These are phyloP conservation scores for Carpinus viminea DNA, from an alignment of 306 rosid genomes.

Conservation along the genomic window DNA sequence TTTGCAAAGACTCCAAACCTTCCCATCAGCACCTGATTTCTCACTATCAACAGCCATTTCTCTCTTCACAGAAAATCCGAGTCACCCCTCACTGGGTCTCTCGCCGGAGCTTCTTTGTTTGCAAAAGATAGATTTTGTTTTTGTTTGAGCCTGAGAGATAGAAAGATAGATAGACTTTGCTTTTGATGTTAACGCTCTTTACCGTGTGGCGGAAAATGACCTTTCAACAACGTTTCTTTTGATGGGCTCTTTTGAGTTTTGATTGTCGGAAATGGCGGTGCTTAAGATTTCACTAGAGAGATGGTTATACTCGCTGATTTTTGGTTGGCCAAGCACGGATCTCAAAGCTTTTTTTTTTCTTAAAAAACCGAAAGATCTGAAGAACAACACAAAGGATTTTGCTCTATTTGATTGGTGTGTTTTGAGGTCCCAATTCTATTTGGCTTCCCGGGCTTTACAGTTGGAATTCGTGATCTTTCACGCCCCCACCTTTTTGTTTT, in stretches of 20 bases:
- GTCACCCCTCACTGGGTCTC: slow-evolving; percentile 13
- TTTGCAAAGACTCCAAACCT: slow-evolving; percentile 65
- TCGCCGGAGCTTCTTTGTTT: slow-evolving; percentile 9
- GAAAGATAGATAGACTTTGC: slow-evolving; percentile 15
- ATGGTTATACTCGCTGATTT: background rate
- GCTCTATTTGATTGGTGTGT: slow-evolving; percentile 33
- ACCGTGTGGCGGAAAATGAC: slow-evolving; percentile 46
- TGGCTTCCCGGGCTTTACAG: slow-evolving; percentile 42
- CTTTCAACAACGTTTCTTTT: slow-evolving; percentile 33
- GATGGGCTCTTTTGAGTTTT: slow-evolving; percentile 16
- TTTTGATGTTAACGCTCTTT: slow-evolving; percentile 34
- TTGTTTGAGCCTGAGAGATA: slow-evolving; percentile 23
- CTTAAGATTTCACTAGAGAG: slow-evolving; percentile 15
- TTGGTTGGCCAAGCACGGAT: slow-evolving; percentile 38
- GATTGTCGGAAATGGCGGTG: slow-evolving; percentile 46
- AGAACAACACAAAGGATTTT: background rate
- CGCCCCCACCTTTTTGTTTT: background rate
- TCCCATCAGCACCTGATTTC: slow-evolving; percentile 60
- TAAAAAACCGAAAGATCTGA: no score
- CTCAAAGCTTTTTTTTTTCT: slow-evolving; percentile 16
- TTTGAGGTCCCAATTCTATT: slow-evolving; percentile 37
- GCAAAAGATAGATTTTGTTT: slow-evolving; percentile 33
- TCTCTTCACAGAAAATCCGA: slow-evolving; percentile 23
- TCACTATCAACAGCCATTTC: slow-evolving; percentile 63
- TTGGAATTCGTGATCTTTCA: background rate